Conservation (phyloP, 768 basidiomycete species). For the Cyclocybe aegerita region DNA sequence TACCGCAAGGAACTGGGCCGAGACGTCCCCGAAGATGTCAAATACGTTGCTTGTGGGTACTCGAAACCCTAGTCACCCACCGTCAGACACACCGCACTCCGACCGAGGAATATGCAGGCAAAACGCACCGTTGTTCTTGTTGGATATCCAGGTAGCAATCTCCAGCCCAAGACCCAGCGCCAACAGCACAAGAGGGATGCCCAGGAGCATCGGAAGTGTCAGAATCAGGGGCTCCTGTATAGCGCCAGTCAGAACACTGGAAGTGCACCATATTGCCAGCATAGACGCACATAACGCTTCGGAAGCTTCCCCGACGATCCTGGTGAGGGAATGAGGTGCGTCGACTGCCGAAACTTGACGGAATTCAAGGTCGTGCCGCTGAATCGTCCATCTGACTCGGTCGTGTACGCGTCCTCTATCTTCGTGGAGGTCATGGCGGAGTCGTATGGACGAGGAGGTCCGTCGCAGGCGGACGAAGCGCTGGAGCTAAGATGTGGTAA, state of each 20-base stretch:
- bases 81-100: not conserved
- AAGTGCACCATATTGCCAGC: not conserved
- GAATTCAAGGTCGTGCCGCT: conserved; percentile 20
- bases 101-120: not conserved
- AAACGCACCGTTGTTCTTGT: conserved; percentile 38
- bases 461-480: no score
- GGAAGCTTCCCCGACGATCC: conserved; percentile 30
- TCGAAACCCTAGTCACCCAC: conserved; percentile 43
- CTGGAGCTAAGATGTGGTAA: no score
- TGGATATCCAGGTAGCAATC: conserved; percentile 41
- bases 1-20: conserved; percentile 46
- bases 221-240: conserved; percentile 33
- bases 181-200: conserved; percentile 42
- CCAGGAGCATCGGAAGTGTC: conserved; percentile 34
- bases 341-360: conserved; percentile 41
- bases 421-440: no score
- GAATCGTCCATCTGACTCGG: conserved; percentile 9
- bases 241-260: not conserved
- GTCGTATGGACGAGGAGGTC: no score
- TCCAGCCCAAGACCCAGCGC: conserved; percentile 47
- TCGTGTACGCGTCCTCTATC: not conserved
- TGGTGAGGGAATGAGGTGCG: conserved; percentile 50
- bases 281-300: conserved; percentile 42
- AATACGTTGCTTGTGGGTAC: conserved; percentile 52
- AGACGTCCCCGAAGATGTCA: conserved; percentile 49